Percentiles rank a stretch among this genome's conserved stretches.
phyloP scores from a whole-genome alignment of 768 basidiomycete genomes.

The Suillus ampliporus region DNA sequence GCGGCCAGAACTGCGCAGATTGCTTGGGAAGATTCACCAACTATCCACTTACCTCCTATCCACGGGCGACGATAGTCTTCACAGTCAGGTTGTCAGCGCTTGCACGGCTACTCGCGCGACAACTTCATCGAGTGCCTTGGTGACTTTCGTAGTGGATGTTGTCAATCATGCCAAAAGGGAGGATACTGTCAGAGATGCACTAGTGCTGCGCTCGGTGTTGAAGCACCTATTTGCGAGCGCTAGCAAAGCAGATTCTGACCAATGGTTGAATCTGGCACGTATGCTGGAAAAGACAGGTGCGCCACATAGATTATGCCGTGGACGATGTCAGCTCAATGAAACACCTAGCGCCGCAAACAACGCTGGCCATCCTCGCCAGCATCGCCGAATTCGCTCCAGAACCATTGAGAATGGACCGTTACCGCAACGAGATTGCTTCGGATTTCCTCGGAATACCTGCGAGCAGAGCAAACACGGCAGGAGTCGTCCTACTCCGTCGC shows the following conservation, averaged over 20 bases:
- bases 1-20: conserved; percentile 40
- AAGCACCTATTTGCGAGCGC: conserved; percentile 63
- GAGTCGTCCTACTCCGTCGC: conserved; percentile 69
- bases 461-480: conserved; percentile 66
- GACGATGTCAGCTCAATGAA: conserved; percentile 5
- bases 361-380: conserved; percentile 68
- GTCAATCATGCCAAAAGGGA: conserved; percentile 35
- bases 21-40: conserved; percentile 55
- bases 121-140: conserved; percentile 24
- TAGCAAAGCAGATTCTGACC: conserved; percentile 68
- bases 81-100: conserved; percentile 45
- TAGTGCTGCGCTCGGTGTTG: conserved; percentile 66
- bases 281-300: conserved; percentile 66
- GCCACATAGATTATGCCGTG: conserved; percentile 23
- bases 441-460: conserved; percentile 70
- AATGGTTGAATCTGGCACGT: conserved; percentile 77
- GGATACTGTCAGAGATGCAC: conserved; percentile 59
- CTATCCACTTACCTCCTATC: conserved; percentile 67
- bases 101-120: conserved; percentile 34
- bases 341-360: conserved; percentile 66
- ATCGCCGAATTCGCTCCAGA: conserved; percentile 70
- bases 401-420: conserved; percentile 73
- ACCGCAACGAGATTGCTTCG: conserved; percentile 92
- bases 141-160: conserved; percentile 40
- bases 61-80: conserved; percentile 56